Conservation (phyloP, 208 protist genomes). For the Trypanosoma mega region DNA sequence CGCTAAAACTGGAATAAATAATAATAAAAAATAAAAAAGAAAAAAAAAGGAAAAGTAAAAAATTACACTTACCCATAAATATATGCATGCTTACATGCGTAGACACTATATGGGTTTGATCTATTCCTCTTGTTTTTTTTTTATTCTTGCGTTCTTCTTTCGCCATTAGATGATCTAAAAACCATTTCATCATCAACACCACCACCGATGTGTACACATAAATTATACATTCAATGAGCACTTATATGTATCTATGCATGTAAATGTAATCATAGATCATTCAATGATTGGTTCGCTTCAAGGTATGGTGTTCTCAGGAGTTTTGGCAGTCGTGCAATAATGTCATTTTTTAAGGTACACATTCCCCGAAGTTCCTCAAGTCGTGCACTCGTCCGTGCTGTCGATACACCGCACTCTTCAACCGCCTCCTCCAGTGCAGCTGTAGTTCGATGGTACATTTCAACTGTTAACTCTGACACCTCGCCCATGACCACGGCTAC, state of each 20-base stretch:
- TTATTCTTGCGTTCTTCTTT: slow-evolving; percentile 6
- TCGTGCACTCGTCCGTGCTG: slow-evolving; percentile 12
- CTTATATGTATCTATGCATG: slow-evolving; percentile 1
- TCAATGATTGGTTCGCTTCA: background rate
- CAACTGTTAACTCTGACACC: slow-evolving; percentile 49
- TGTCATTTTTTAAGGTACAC: slow-evolving; percentile 27
- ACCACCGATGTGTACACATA: background rate
- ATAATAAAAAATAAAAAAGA: slow-evolving; percentile 13
- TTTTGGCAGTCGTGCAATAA: slow-evolving; percentile 39
- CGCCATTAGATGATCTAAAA: too few species aligned
- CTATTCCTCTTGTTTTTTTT: background rate
- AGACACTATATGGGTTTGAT: background rate
- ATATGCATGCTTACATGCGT: slow-evolving; percentile 1
- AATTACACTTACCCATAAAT: background rate
- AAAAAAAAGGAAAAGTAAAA: slow-evolving; percentile 9
- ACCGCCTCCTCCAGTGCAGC: slow-evolving; percentile 18
- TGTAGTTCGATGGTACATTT: slow-evolving; percentile 39
- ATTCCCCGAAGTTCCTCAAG: slow-evolving; percentile 36
- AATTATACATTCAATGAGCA: background rate
- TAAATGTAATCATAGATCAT: background rate
- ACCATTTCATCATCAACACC: too few species aligned
- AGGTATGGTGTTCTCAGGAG: slow-evolving; percentile 38
- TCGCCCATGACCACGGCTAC: slow-evolving; percentile 44
- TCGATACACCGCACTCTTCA: background rate
- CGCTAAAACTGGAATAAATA: slow-evolving; percentile 1